Conservation (phyloP, 2,329 filamentous ascomycete genomes). For the Emericellopsis cladophorae region DNA sequence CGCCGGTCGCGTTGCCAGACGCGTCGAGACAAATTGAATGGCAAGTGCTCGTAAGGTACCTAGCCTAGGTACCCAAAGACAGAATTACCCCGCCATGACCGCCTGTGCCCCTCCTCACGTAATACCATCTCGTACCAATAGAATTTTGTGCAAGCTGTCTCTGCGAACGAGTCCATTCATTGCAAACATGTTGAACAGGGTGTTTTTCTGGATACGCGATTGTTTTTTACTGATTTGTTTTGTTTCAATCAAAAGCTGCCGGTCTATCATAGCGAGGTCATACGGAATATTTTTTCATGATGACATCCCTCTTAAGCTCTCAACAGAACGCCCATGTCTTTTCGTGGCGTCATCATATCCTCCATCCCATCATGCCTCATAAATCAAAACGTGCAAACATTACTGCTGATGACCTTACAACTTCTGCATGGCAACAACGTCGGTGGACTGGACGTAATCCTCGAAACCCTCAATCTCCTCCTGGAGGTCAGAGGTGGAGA, state of each 20-base stretch:
- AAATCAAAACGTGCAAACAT: conserved; percentile 2
- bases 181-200: too few species aligned
- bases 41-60: too few species aligned
- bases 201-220: background rate
- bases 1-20: too few species aligned
- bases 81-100: too few species aligned
- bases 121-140: too few species aligned
- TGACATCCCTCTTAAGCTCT: background rate
- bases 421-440: conserved; percentile 87
- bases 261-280: conserved; percentile 1
- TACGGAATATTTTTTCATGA: conserved; percentile 1
- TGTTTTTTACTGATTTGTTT: background rate
- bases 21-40: too few species aligned
- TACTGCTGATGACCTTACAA: conserved; percentile 43
- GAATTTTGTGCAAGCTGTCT: too few species aligned
- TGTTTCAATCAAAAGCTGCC: background rate
- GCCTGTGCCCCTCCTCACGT: background rate
- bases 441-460: conserved; percentile 92
- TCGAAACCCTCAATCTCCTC: conserved; percentile 72
- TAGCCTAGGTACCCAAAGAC: too few species aligned
- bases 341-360: conserved; percentile 2
- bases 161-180: too few species aligned
- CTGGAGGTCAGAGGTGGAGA: conserved; percentile 79
- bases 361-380: conserved; percentile 3
- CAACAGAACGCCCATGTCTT: background rate